phyloP scores from a whole-genome alignment of 2,329 filamentous ascomycete species.

The Emergomyces orientalis region DNA sequence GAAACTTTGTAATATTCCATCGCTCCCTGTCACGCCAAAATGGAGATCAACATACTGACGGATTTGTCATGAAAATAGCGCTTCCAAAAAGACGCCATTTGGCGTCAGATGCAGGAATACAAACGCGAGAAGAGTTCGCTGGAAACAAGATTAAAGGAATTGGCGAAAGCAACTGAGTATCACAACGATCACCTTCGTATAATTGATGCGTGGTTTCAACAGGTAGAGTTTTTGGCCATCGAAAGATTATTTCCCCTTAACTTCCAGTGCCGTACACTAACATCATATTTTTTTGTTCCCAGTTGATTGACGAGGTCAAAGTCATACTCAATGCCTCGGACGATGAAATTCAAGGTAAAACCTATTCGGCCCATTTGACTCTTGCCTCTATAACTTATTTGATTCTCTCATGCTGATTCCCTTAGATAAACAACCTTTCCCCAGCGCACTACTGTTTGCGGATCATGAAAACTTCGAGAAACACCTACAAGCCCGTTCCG shows the following conservation, averaged over 20 bases:
- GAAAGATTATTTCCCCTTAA: background rate
- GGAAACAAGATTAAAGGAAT: constrained; percentile 70
- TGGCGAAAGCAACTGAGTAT: constrained; percentile 66
- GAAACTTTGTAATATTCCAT: background rate
- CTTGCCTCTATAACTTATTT: background rate
- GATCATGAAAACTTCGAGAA: constrained; percentile 58
- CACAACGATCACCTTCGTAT: constrained; percentile 89
- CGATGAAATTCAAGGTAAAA: constrained; percentile 16
- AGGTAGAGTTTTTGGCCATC: constrained; percentile 50
- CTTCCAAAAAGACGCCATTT: constrained; percentile 92
- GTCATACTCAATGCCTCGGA: constrained; percentile 28
- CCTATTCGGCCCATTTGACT: background rate
- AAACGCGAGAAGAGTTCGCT: constrained; percentile 79
- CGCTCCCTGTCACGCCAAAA: constrained; percentile 10
- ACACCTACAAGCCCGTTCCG: constrained; percentile 67
- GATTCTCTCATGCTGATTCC: background rate
- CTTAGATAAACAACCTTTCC: constrained; percentile 29
- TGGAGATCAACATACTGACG: constrained; percentile 12
- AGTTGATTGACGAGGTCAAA: constrained; percentile 42
- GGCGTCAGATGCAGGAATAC: constrained; percentile 95
- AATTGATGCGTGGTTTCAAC: constrained; percentile 87
- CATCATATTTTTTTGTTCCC: constrained; percentile 4
- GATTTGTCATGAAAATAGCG: constrained; percentile 46
- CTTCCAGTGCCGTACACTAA: constrained; percentile 2
- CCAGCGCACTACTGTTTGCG: constrained; percentile 47